A percentile compares a stretch with the other conserved stretches of the same genome.
These are phyloP conservation scores for Trichoderma sp. DNA, from an alignment of 2,329 filamentous ascomycete species.

Conservation along the genomic window DNA sequence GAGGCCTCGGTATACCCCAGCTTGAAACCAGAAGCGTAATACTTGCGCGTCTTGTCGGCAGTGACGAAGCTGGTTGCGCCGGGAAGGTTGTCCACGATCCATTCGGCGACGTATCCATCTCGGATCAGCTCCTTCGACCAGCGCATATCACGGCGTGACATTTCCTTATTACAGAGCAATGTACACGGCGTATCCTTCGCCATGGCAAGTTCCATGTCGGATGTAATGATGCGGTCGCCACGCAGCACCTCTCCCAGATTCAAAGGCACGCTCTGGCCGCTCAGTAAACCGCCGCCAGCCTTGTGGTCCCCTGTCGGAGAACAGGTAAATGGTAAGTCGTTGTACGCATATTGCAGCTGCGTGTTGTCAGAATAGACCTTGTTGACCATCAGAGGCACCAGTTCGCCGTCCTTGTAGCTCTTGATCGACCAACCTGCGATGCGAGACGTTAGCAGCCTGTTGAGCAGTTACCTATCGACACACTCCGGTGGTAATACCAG, in stretches of 20 bases:
- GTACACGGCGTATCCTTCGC: constrained; percentile 70
- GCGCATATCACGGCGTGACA: constrained; percentile 63
- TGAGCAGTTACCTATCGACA: constrained; percentile 9
- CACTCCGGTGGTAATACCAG: constrained; percentile 56
- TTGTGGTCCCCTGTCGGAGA: constrained; percentile 68
- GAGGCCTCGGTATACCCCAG: constrained; percentile 72
- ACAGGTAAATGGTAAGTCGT: constrained; percentile 83
- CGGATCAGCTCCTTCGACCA: constrained; percentile 70
- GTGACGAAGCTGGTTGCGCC: constrained; percentile 87
- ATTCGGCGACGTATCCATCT: constrained; percentile 82
- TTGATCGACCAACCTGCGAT: constrained; percentile 72
- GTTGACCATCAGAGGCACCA: constrained; percentile 83
- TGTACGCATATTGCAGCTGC: constrained; percentile 88
- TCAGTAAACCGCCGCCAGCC: constrained; percentile 66
- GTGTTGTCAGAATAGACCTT: constrained; percentile 89
- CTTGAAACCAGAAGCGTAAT: constrained; percentile 89
- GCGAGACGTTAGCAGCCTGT: constrained; percentile 14
- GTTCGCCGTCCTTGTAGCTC: constrained; percentile 72
- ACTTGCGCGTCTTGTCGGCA: constrained; percentile 78
- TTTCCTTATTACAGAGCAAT: constrained; percentile 67
- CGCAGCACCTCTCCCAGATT: constrained; percentile 86
- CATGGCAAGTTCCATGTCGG: constrained; percentile 80
- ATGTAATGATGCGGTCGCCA: constrained; percentile 80
- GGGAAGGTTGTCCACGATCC: constrained; percentile 90
- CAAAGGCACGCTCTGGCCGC: constrained; percentile 73